Percentiles rank a stretch among this genome's conserved stretches.
Conservation (phyloP, 1,284 basidiomycete species). For the Psilocybe mexicana region DNA sequence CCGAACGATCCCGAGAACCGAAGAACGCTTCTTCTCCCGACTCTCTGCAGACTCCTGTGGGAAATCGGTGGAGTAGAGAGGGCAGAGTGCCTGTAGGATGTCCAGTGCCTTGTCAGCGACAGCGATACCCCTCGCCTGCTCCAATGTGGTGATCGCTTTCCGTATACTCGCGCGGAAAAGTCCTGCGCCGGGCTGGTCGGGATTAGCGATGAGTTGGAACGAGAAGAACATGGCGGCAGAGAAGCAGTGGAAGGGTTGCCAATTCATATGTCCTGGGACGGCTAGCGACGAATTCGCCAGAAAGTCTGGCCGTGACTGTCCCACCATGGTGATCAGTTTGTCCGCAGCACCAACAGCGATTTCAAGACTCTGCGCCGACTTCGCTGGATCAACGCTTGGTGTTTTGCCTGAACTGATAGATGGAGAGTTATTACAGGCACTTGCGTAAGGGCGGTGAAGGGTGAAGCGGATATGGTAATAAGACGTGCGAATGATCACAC, state of each 20-base stretch:
- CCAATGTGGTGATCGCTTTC: slow-evolving; percentile 64
- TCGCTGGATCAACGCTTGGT: slow-evolving; percentile 39
- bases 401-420: slow-evolving; percentile 28
- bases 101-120: slow-evolving; percentile 73
- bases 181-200: slow-evolving; percentile 71
- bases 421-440: slow-evolving; percentile 29
- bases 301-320: slow-evolving; percentile 69
- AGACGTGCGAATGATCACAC: slow-evolving; percentile 71
- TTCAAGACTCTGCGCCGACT: slow-evolving; percentile 61
- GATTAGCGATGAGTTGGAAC: slow-evolving; percentile 76
- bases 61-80: slow-evolving; percentile 67
- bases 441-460: slow-evolving; percentile 77
- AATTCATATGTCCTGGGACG: slow-evolving; percentile 78
- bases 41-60: slow-evolving; percentile 44
- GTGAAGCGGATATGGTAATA: slow-evolving; percentile 82
- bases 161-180: slow-evolving; percentile 72
- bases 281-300: slow-evolving; percentile 64
- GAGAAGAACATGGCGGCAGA: slow-evolving; percentile 86
- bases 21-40: slow-evolving; percentile 58
- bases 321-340: slow-evolving; percentile 73
- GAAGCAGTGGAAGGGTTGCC: slow-evolving; percentile 81
- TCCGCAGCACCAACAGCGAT: slow-evolving; percentile 73
- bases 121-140: slow-evolving; percentile 58
- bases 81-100: slow-evolving; percentile 66
- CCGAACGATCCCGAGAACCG: slow-evolving; percentile 63